Evolutionary conservation across 257 asterid species (phyloP), one percentile per base, ranked within the genome.

Genomic region (Leptodermis oblonga): DNA sequence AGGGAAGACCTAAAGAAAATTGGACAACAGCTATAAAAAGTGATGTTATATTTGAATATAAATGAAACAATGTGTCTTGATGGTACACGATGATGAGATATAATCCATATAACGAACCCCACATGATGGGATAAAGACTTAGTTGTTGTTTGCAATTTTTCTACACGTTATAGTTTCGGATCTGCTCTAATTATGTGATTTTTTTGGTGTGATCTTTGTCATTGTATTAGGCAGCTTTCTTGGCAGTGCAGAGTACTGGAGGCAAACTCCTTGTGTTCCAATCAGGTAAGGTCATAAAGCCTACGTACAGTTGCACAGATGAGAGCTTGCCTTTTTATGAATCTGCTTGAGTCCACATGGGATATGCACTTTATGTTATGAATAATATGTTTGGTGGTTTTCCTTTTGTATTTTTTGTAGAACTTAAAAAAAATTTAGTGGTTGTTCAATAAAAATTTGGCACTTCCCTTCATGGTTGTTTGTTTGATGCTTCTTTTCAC

Each of bases 201-300:
- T 45, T 5, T 41, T 31, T 63, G 55, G 33, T 52, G 33, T 52
- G 26, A 42, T 69, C 17, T 22, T 71, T 43, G 79, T 41, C 67
- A 63, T 67, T 77, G 18, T 81, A 65, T 72, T 72, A 94, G 99
- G 99, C 99, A 72, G 95, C 99, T 75, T 94, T 86, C 86, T 80
- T 91, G 91, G 96, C 99, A 20, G 84, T 94, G 92, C 89, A 94
- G 86, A 81, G 87, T 76, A 85, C 96, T 63, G 99, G 99, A 39
- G 99, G 99, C 76, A 93, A 90, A 76, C 96, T 93, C 78, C 93
- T 93, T 61, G 99, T 88, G 67, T 93, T 93, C 85, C 97, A 86
- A 81, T 93, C 99, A 70, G 97, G 99, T 79, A 84, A 81, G 85
- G 70, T 78, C 67, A 56, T 67, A 46, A 53, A 37, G 53, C 65